Evolutionary conservation across 139 green algal species (phyloP).

Genomic region (Tetradesmus obliquus): DNA sequence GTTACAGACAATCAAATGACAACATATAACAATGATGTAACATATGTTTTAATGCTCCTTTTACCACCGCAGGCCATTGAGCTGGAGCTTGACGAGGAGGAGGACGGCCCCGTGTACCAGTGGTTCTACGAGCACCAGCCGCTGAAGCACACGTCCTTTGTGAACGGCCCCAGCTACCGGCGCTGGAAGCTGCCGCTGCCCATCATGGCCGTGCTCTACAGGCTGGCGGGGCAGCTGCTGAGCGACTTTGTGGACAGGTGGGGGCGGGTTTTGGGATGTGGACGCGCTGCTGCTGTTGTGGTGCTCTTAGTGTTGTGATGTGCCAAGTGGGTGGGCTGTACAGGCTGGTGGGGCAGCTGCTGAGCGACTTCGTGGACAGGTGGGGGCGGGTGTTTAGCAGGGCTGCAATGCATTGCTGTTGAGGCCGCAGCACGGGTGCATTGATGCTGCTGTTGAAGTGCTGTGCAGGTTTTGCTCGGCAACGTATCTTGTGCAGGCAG

Average conservation of each 20-base stretch:
- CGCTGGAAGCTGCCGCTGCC: slow-evolving; percentile 96
- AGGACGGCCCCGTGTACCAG: slow-evolving; percentile 74
- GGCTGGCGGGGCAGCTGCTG: slow-evolving; percentile 96
- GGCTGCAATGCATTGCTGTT: no score
- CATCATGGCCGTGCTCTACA: slow-evolving; percentile 95
- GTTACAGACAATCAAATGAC: no score
- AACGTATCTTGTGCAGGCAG: no score
- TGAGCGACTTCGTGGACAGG: not conserved
- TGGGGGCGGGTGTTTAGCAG: no score
- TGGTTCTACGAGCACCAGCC: slow-evolving; percentile 98
- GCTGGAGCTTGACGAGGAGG: slow-evolving; percentile 98
- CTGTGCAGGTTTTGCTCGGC: no score
- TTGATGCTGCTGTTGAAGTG: no score
- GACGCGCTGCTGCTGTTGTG: no score
- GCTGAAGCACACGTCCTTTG: slow-evolving; percentile 86
- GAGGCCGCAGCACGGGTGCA: no score
- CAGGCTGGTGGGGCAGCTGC: not conserved
- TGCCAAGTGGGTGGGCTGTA: not conserved
- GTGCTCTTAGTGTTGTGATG: not conserved
- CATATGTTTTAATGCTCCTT: no score
- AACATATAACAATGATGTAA: no score
- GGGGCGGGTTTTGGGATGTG: no score
- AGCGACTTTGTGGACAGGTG: slow-evolving; percentile 92
- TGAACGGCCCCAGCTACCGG: slow-evolving; percentile 95
- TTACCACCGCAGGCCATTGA: slow-evolving; percentile 65